Evolutionary conservation across 192 early-diverging fungal genomes (phyloP).

Genomic region (Coemansia sp.): DNA sequence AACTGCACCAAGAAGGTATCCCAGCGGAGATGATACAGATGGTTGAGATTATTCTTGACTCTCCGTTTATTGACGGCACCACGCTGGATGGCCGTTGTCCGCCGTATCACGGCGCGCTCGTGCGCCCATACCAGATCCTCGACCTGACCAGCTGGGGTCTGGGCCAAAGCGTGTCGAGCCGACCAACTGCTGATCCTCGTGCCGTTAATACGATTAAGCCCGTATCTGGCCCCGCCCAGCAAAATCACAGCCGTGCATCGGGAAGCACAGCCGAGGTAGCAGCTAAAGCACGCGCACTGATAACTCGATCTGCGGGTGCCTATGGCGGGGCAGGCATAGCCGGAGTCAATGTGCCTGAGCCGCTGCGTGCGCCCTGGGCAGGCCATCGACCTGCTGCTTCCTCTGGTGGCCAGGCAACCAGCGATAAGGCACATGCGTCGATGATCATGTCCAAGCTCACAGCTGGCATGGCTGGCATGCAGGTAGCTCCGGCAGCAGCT

Average conservation of each 20-base stretch:
- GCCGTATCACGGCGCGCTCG: constrained; percentile 69
- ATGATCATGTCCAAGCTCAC: constrained; percentile 39
- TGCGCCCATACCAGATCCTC: constrained; percentile 63
- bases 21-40: constrained; percentile 58
- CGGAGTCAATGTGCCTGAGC: constrained; percentile 35
- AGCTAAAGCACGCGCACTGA: constrained; percentile 19
- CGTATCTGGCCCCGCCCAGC: constrained; percentile 13
- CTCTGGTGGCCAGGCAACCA: not conserved
- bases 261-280: constrained; percentile 21
- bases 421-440: constrained; percentile 24
- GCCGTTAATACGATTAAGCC: constrained; percentile 30
- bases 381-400: not conserved
- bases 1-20: constrained; percentile 57
- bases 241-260: constrained; percentile 1
- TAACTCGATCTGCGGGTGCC: not conserved
- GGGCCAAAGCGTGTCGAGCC: constrained; percentile 22
- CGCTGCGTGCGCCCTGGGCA: constrained; percentile 39
- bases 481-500: constrained; percentile 1
- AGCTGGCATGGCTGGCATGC: constrained; percentile 3
- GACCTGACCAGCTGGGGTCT: constrained; percentile 64
- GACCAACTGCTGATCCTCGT: constrained; percentile 21
- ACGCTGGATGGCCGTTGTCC: constrained; percentile 79
- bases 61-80: constrained; percentile 73
- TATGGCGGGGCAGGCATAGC: not conserved
- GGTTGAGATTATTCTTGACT: constrained; percentile 89